These are phyloP conservation scores for Actinomortierella wolfii DNA, from an alignment of 371 early-diverging fungal species.

Conservation along the genomic window DNA sequence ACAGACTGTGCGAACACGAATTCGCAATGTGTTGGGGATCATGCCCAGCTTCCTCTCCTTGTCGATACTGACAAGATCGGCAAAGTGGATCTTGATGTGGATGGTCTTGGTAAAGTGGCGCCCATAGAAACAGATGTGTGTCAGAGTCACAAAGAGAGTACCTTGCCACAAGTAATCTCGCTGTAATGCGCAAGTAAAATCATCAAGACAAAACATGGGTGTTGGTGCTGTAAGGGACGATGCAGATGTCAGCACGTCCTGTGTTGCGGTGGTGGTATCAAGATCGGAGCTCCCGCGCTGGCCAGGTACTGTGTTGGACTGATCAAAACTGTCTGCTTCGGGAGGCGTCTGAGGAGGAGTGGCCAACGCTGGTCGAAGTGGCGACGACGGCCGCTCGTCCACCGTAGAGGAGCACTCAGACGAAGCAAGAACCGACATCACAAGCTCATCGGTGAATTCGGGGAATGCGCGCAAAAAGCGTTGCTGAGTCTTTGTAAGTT, in stretches of 20 bases:
- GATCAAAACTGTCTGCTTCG: not conserved
- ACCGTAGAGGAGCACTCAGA: too few relatives aligned
- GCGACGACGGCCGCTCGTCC: too few relatives aligned
- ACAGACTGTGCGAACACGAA: constrained; percentile 15
- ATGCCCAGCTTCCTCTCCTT: constrained; percentile 58
- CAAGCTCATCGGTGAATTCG: constrained; percentile 21
- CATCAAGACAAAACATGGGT: constrained; percentile 24
- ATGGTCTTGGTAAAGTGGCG: constrained; percentile 55
- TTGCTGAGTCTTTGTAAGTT: constrained; percentile 20
- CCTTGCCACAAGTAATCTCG: constrained; percentile 64
- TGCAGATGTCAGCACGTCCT: constrained; percentile 1
- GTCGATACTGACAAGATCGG: constrained; percentile 54
- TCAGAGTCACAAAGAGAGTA: constrained; percentile 51
- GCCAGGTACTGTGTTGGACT: too few relatives aligned
- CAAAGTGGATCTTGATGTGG: constrained; percentile 46
- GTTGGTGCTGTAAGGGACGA: constrained; percentile 6
- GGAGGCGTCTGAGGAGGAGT: constrained; percentile 24
- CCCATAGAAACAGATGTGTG: constrained; percentile 53
- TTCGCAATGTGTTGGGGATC: constrained; percentile 58
- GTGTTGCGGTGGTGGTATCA: constrained; percentile 1
- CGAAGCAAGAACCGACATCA: too few relatives aligned
- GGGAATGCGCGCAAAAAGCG: constrained; percentile 24
- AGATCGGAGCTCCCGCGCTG: too few relatives aligned
- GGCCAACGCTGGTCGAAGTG: not conserved
- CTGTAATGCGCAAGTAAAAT: constrained; percentile 56